A percentile compares a stretch with the other conserved stretches of the same genome.
These are phyloP conservation scores for Lanmaoa pseudosensibilis DNA, from an alignment of 768 basidiomycete species.

Conservation along the genomic window DNA sequence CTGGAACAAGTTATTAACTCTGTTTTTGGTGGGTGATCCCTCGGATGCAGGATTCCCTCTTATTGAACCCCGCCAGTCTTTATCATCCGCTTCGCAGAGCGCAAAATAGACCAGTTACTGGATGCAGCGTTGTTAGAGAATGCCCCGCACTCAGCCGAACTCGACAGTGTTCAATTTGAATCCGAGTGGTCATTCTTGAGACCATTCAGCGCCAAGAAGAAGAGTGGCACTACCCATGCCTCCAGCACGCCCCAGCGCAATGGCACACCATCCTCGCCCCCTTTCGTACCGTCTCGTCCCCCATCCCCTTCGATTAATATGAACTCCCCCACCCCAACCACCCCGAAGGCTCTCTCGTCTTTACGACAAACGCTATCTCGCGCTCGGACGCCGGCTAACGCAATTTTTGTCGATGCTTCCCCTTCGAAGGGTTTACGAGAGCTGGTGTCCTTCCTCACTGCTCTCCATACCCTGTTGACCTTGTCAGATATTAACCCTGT, in stretches of 20 bases:
- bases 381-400: slow-evolving; percentile 50
- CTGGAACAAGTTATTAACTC: slow-evolving; percentile 94
- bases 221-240: slow-evolving; percentile 31
- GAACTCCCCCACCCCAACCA: slow-evolving; percentile 43
- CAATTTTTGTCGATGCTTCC: slow-evolving; percentile 49
- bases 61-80: slow-evolving; percentile 59
- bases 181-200: slow-evolving; percentile 93
- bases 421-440: slow-evolving; percentile 48
- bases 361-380: slow-evolving; percentile 63
- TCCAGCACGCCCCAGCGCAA: slow-evolving; percentile 35
- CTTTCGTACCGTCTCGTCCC: slow-evolving; percentile 48
- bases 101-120: slow-evolving; percentile 81
- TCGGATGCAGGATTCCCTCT: neutral
- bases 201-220: slow-evolving; percentile 68
- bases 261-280: slow-evolving; percentile 46
- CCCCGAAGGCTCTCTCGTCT: slow-evolving; percentile 63
- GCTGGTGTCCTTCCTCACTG: slow-evolving; percentile 78
- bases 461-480: slow-evolving; percentile 78
- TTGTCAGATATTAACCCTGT: slow-evolving; percentile 90
- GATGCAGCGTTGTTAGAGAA: slow-evolving; percentile 84
- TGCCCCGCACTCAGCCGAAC: slow-evolving; percentile 71
- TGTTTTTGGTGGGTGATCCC: slow-evolving; percentile 69
- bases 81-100: slow-evolving; percentile 89
- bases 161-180: slow-evolving; percentile 87
- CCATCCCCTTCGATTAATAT: slow-evolving; percentile 52